Conservation (phyloP, 2,329 filamentous ascomycete genomes). For the Chaetomiaceae sp. region DNA sequence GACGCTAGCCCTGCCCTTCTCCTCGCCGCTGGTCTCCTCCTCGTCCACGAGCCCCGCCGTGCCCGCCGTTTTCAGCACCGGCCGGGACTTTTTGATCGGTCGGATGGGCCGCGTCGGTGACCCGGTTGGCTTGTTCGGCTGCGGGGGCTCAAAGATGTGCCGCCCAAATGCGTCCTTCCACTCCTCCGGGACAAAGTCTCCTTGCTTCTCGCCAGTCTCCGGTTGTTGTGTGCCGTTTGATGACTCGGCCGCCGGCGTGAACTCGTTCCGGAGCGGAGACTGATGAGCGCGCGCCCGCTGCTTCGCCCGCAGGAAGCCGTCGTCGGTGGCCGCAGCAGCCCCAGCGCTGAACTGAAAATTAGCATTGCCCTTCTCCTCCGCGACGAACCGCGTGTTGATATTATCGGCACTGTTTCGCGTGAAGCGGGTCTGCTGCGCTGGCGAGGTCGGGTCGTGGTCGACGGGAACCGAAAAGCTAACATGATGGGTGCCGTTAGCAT, state of each 20-base stretch:
- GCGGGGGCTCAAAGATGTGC: slow-evolving; percentile 47
- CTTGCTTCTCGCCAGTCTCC: slow-evolving; percentile 20
- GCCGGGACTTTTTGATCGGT: slow-evolving; percentile 55
- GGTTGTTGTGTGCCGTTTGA: slow-evolving; percentile 17
- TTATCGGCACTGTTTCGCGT: slow-evolving; percentile 49
- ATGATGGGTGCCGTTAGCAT: slow-evolving; percentile 22
- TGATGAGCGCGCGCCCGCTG: slow-evolving; percentile 36
- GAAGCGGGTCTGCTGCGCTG: slow-evolving; percentile 37
- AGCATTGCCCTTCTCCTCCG: slow-evolving; percentile 37
- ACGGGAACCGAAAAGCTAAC: slow-evolving; percentile 47
- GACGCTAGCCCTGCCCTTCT: slow-evolving; percentile 25
- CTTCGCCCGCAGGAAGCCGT: slow-evolving; percentile 26
- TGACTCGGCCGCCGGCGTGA: slow-evolving; percentile 17
- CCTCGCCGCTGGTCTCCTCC: slow-evolving; percentile 41
- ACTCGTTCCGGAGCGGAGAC: slow-evolving; percentile 31
- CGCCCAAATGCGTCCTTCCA: slow-evolving; percentile 51
- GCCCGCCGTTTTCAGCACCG: slow-evolving; percentile 45
- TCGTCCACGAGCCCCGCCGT: slow-evolving; percentile 41
- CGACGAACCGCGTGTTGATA: slow-evolving; percentile 56
- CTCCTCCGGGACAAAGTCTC: slow-evolving; percentile 44
- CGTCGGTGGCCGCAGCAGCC: slow-evolving; percentile 27
- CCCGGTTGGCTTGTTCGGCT: slow-evolving; percentile 30
- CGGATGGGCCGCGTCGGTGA: slow-evolving; percentile 42
- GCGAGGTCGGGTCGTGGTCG: slow-evolving; percentile 34
- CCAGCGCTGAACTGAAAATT: slow-evolving; percentile 47